These are phyloP conservation scores for Dictyostelium firmibasis DNA, from an alignment of 78 protist species.

Conservation along the genomic window DNA sequence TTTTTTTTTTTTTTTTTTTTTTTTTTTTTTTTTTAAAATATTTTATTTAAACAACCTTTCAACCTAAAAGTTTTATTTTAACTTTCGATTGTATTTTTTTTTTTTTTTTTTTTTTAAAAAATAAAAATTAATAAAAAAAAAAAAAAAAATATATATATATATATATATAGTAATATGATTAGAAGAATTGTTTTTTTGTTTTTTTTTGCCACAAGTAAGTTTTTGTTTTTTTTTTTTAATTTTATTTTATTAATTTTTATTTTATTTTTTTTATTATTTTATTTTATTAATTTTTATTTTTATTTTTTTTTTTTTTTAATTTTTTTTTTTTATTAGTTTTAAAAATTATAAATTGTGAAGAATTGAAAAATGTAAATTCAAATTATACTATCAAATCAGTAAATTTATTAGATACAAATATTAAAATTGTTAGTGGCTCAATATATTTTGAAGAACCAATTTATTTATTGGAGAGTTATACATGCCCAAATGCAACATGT, in stretches of 20 bases:
- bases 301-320: neutral
- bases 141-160: too few relatives aligned
- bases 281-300: neutral
- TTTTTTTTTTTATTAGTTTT: neutral
- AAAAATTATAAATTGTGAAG: neutral
- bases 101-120: too few relatives aligned
- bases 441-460: conserved; percentile 11
- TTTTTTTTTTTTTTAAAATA: too few relatives aligned
- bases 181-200: too few relatives aligned
- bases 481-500: conserved; percentile 41
- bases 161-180: too few relatives aligned
- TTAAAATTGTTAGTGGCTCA: neutral
- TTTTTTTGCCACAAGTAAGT: neutral
- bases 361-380: neutral
- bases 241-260: too few relatives aligned
- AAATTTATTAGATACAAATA: conserved; percentile 16
- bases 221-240: too few relatives aligned
- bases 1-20: too few relatives aligned
- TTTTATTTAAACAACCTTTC: too few relatives aligned
- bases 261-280: neutral
- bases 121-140: too few relatives aligned
- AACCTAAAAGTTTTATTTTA: too few relatives aligned
- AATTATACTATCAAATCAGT: conserved; percentile 34
- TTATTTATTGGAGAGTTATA: conserved; percentile 30
- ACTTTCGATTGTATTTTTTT: neutral